Percentiles rank a stretch among this genome's conserved stretches.
Evolutionary conservation across 176 grass and related monocot genomes (phyloP).

Genomic region (Bothriochloa decipiens): DNA sequence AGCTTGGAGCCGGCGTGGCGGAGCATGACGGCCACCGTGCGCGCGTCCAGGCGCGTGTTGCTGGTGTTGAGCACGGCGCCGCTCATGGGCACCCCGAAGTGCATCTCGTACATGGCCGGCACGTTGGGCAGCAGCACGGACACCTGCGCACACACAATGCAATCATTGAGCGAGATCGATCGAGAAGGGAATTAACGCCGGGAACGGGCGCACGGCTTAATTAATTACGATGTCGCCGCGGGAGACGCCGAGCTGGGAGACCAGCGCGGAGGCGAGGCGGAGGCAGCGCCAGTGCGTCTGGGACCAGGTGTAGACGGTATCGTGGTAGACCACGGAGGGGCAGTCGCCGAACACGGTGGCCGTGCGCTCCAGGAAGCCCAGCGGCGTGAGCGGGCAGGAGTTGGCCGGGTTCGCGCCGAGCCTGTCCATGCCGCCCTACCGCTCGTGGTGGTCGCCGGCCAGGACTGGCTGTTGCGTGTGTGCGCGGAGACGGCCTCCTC

Average conservation of each 20-base stretch:
- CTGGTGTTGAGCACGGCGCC: slow-evolving; percentile 87
- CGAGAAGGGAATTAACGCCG: too few species aligned
- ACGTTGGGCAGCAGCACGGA: slow-evolving; percentile 77
- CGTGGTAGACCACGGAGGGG: slow-evolving; percentile 73
- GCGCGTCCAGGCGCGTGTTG: slow-evolving; percentile 88
- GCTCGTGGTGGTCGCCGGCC: too few species aligned
- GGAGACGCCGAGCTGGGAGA: slow-evolving; percentile 64
- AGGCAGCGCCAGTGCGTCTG: slow-evolving; percentile 71
- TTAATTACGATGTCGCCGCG: slow-evolving; percentile 57
- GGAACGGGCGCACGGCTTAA: too few species aligned
- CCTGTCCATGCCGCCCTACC: too few species aligned
- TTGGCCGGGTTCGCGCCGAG: slow-evolving; percentile 46
- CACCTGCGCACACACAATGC: slow-evolving; percentile 36
- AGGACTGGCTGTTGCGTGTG: too few species aligned
- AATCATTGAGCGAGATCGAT: too few species aligned
- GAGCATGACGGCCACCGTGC: slow-evolving; percentile 71
- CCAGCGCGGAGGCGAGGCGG: slow-evolving; percentile 83
- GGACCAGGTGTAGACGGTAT: slow-evolving; percentile 70
- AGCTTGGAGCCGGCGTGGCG: slow-evolving; percentile 67
- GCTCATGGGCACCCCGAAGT: slow-evolving; percentile 89
- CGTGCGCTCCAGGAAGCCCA: slow-evolving; percentile 66
- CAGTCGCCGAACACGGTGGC: slow-evolving; percentile 63
- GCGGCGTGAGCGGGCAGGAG: slow-evolving; percentile 60
- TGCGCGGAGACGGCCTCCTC: too few species aligned
- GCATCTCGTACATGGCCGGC: slow-evolving; percentile 89